Conservation (phyloP, 1,284 basidiomycete genomes). For the Ustilago tritici region DNA sequence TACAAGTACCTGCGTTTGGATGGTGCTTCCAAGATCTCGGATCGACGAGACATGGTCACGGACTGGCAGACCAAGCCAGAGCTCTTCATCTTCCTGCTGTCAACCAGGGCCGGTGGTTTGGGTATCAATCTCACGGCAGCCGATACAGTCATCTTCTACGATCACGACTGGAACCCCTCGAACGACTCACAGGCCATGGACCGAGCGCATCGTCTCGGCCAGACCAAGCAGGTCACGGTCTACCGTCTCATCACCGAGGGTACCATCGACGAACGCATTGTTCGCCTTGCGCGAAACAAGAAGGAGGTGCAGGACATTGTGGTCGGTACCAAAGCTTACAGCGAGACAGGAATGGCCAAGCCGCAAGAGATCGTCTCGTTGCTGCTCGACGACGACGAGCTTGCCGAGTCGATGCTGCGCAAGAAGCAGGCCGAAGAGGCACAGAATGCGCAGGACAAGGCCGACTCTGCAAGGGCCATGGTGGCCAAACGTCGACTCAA, state of each 20-base stretch:
- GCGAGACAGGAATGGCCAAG: slow-evolving; percentile 77
- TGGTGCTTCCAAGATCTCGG: slow-evolving; percentile 93
- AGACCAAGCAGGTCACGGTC: slow-evolving; percentile 98
- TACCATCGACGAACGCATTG: slow-evolving; percentile 98
- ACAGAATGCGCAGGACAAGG: slow-evolving; percentile 65
- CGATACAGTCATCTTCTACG: slow-evolving; percentile 93
- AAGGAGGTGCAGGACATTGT: slow-evolving; percentile 87
- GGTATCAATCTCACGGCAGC: slow-evolving; percentile 99
- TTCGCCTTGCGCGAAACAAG: slow-evolving; percentile 73
- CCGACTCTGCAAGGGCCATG: slow-evolving; percentile 64
- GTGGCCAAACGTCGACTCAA: slow-evolving; percentile 62
- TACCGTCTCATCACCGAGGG: slow-evolving; percentile 96
- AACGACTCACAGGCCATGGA: slow-evolving; percentile 99
- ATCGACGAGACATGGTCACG: slow-evolving; percentile 98
- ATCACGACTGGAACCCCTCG: slow-evolving; percentile 95
- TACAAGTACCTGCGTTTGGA: slow-evolving; percentile 97
- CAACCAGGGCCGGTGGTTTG: slow-evolving; percentile 94
- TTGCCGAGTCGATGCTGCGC: slow-evolving; percentile 69
- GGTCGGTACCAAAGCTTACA: slow-evolving; percentile 89
- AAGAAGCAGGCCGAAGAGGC: slow-evolving; percentile 69
- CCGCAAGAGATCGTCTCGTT: slow-evolving; percentile 97
- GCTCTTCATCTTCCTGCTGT: slow-evolving; percentile 75
- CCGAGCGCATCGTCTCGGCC: slow-evolving; percentile 96
- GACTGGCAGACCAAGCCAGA: slow-evolving; percentile 96
- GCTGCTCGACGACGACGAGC: slow-evolving; percentile 89